Conservation (phyloP, 2,329 filamentous ascomycete genomes). For the Arachnomyces sp. region DNA sequence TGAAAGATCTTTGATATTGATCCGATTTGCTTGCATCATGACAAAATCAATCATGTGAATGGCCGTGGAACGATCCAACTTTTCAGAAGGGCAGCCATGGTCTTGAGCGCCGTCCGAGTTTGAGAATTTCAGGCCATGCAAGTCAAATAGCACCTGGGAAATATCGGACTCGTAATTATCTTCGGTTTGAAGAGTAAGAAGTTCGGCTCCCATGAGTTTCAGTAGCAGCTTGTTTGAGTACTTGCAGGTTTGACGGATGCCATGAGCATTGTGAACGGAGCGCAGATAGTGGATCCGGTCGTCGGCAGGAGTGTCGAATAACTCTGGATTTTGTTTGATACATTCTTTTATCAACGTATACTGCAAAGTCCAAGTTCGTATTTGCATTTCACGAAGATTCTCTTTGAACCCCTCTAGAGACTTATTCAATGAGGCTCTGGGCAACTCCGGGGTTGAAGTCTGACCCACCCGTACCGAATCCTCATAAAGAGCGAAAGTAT, state of each 20-base stretch:
- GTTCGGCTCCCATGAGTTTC: slow-evolving; percentile 78
- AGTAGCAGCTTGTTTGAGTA: slow-evolving; percentile 79
- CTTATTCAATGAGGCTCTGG: slow-evolving; percentile 37
- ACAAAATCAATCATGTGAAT: slow-evolving; percentile 77
- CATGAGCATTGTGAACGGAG: slow-evolving; percentile 74
- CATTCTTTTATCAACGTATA: slow-evolving; percentile 74
- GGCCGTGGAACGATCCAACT: slow-evolving; percentile 71
- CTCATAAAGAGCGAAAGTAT: slow-evolving; percentile 72
- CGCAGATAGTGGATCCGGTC: slow-evolving; percentile 73
- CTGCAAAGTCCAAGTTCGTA: slow-evolving; percentile 79
- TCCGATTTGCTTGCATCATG: slow-evolving; percentile 68
- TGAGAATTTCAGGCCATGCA: slow-evolving; percentile 73
- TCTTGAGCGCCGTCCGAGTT: slow-evolving; percentile 63
- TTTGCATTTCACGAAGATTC: slow-evolving; percentile 77
- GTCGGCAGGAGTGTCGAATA: slow-evolving; percentile 60
- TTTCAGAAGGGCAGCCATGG: slow-evolving; percentile 70
- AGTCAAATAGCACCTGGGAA: slow-evolving; percentile 73
- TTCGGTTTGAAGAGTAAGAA: slow-evolving; percentile 66
- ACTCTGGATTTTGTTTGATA: slow-evolving; percentile 56
- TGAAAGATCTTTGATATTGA: slow-evolving; percentile 82
- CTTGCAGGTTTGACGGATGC: slow-evolving; percentile 78
- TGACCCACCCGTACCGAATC: slow-evolving; percentile 78
- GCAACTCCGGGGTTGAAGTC: slow-evolving; percentile 52
- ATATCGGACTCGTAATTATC: slow-evolving; percentile 82
- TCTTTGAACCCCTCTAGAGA: slow-evolving; percentile 47